Conservation (phyloP, 2,329 filamentous ascomycete genomes). For the Aspergillus hortae region DNA sequence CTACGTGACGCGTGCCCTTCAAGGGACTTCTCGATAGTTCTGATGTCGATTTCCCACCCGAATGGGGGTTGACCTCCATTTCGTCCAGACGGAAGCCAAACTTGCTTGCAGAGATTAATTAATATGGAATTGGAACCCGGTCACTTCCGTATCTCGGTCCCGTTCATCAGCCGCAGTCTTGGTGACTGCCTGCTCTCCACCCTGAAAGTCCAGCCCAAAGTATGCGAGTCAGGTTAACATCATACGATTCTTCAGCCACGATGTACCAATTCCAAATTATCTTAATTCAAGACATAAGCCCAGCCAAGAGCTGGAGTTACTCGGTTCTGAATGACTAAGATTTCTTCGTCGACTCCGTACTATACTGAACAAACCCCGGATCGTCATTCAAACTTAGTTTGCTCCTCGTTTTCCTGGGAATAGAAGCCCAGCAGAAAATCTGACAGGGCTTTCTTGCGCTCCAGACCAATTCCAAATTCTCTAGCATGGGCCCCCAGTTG, state of each 20-base stretch:
- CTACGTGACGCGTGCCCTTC: not conserved
- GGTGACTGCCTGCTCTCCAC: too few relatives aligned
- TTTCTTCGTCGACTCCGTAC: not conserved
- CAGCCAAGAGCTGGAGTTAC: not conserved
- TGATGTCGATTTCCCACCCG: not conserved
- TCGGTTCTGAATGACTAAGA: not conserved
- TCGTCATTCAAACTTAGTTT: slow-evolving; percentile 2
- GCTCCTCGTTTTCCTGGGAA: not conserved
- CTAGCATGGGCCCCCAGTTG: not conserved
- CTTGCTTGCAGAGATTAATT: not conserved
- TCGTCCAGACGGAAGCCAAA: not conserved
- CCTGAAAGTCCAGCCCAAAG: not conserved
- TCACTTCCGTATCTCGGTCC: not conserved
- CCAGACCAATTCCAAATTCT: not conserved
- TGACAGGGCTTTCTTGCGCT: not conserved
- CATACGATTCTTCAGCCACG: not conserved
- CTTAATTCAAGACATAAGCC: not conserved
- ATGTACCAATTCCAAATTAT: not conserved
- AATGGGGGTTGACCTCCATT: not conserved
- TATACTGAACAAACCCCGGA: slow-evolving; percentile 9
- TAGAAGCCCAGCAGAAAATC: not conserved
- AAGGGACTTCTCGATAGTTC: not conserved
- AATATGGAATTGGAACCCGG: not conserved
- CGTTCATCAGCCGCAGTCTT: not conserved
- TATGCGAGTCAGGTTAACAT: not conserved